Percentiles rank a stretch among this genome's conserved stretches.
Conservation (phyloP, 2,329 filamentous ascomycete species). For the Mycosphaerella arachidis region DNA sequence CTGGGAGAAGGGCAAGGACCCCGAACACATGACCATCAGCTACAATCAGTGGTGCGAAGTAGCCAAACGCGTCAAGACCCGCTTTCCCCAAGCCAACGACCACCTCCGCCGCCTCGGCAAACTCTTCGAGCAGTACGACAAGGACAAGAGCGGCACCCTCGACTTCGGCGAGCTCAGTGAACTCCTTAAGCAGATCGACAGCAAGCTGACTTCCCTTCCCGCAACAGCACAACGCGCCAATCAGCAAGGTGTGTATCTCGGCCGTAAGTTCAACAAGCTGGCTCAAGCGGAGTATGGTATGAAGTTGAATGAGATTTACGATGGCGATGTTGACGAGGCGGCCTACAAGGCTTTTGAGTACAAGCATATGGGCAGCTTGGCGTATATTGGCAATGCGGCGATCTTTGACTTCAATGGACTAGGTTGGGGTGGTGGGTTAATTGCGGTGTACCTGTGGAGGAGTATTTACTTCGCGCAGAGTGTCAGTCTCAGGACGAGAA, state of each 20-base stretch:
- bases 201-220: slow-evolving; percentile 86
- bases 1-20: slow-evolving; percentile 87
- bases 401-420: slow-evolving; percentile 85
- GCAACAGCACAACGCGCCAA: slow-evolving; percentile 95
- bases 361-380: slow-evolving; percentile 81
- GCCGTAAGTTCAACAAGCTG: slow-evolving; percentile 88
- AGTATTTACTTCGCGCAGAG: slow-evolving; percentile 97
- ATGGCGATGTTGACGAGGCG: slow-evolving; percentile 86
- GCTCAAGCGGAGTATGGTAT: slow-evolving; percentile 72
- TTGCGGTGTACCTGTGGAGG: slow-evolving; percentile 94
- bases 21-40: slow-evolving; percentile 77
- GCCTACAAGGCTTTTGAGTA: slow-evolving; percentile 96
- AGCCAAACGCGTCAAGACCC: slow-evolving; percentile 74
- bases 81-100: slow-evolving; percentile 83
- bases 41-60: slow-evolving; percentile 87
- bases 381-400: slow-evolving; percentile 93
- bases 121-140: slow-evolving; percentile 88
- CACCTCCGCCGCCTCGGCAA: slow-evolving; percentile 87
- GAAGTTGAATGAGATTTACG: slow-evolving; percentile 70
- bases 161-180: slow-evolving; percentile 90
- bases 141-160: slow-evolving; percentile 85
- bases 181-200: slow-evolving; percentile 86
- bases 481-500: slow-evolving; percentile 83
- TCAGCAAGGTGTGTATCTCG: slow-evolving; percentile 91
- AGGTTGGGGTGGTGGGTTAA: slow-evolving; percentile 73